Base-by-base conservation (phyloP, 1,284 basidiomycete species). In the Moniliella sp. region DNA sequence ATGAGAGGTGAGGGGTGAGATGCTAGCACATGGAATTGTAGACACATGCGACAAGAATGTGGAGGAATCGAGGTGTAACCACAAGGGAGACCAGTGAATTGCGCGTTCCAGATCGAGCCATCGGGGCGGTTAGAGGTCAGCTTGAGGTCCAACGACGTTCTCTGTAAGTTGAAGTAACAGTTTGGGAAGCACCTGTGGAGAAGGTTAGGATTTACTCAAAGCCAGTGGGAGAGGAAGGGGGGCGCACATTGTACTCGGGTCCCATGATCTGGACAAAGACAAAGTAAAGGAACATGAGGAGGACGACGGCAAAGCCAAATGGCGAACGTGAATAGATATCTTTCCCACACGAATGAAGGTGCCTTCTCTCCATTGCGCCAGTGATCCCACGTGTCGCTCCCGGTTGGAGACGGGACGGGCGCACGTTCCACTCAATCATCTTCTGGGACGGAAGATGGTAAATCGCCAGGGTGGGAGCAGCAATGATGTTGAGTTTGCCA, bases 401-500 rank as follows among this genome's bases (percentile, higher is more conserved):
- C 32, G 29, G 33, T n/a, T 10, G 39, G 36, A 36, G 37, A 26
- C 40, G 40, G 28, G 15, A 41, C 47, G 48, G 56, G 32, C 41
- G 35, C 16, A 57, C 42, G 28, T 57, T 48, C 37, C 46, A 47
- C 27, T 59, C 51, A 11, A 64, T 28, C 34, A 64, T 42, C 36
- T 49, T 43, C 3, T 45, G 31, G 5, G 27, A 38, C 25, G 35
- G 37, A 2, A 57, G 9, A 32, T 62, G 57, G 35, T 64, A 64
- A 9, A 61, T 52, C 30, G 46, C 50, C 5, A 64, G 31, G 10
- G 53, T 53, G 1, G 57, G 57, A 5, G 61, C 56, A 4, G 56
- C 51, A 13, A 62, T 46, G 11, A 64, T 50, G 33, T 50, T 46
- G 31, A 61, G 48, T 33, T 61, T 61, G 16, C 49, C 44, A 1